phyloP scores from a whole-genome alignment of 164 flowering plant species.

The Echeveria elegans region DNA sequence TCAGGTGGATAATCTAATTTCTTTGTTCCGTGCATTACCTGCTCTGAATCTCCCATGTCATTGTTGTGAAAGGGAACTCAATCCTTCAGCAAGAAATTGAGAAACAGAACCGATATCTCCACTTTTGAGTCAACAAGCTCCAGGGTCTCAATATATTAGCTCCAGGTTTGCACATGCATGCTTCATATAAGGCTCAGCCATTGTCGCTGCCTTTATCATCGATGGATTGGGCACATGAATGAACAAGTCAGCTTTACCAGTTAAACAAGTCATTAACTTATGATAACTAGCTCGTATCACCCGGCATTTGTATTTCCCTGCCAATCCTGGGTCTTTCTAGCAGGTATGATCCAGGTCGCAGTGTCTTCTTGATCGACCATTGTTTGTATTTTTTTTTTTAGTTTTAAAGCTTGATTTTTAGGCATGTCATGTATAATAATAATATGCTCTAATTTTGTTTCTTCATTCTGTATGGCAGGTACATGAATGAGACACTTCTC shows the following conservation, averaged over 20 bases:
- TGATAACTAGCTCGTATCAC: background rate
- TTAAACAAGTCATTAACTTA: background rate
- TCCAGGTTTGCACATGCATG: constrained; percentile 1
- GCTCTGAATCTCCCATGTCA: no score
- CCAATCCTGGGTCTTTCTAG: background rate
- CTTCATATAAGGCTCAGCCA: background rate
- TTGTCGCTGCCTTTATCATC: background rate
- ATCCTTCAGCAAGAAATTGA: constrained; percentile 3
- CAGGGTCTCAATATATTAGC: background rate
- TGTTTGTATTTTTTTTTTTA: no score
- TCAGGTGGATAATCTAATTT: constrained; percentile 27
- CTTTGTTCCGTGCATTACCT: constrained; percentile 28
- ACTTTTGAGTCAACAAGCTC: background rate
- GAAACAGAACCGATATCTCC: background rate
- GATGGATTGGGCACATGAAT: background rate
- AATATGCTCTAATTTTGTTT: background rate
- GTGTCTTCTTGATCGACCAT: background rate
- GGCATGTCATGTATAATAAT: background rate
- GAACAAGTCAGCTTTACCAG: background rate
- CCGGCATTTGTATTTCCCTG: background rate
- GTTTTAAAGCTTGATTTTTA: background rate
- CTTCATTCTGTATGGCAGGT: background rate
- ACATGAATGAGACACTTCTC: background rate
- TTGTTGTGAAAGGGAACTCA: background rate
- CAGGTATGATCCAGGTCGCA: background rate